Evolutionary conservation across 345 rosid genomes (phyloP).

Genomic region (Populus pruinosa): DNA sequence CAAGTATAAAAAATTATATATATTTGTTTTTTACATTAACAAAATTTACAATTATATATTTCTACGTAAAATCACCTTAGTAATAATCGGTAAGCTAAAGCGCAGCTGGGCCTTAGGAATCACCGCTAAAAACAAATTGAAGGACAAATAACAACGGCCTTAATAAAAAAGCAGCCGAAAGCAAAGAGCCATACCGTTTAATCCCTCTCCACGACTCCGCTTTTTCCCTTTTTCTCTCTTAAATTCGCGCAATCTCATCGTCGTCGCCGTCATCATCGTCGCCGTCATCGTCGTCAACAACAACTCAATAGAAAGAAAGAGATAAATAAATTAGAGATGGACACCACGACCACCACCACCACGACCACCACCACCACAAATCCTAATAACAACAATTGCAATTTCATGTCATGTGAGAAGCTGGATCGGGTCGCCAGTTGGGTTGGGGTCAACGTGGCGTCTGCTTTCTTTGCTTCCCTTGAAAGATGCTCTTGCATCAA

Average conservation of each 20-base stretch:
- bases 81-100: too few species aligned
- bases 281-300: not conserved
- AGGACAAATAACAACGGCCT: slow-evolving; percentile 4
- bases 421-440: slow-evolving; percentile 56
- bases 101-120: not conserved
- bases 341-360: not conserved
- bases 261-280: not conserved
- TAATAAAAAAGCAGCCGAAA: not conserved
- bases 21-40: too few species aligned
- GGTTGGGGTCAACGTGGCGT: slow-evolving; percentile 60
- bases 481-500: slow-evolving; percentile 75
- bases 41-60: too few species aligned
- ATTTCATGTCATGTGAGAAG: slow-evolving; percentile 57
- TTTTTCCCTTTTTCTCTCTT: too few species aligned
- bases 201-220: not conserved
- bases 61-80: too few species aligned
- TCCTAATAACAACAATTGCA: slow-evolving; percentile 22
- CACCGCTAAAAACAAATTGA: not conserved
- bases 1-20: too few species aligned
- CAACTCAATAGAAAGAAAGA: not conserved
- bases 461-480: slow-evolving; percentile 63
- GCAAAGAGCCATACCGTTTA: not conserved
- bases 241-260: too few species aligned
- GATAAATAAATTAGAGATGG: not conserved
- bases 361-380: not conserved